Evolutionary conservation across 768 basidiomycete genomes (phyloP).

Genomic region (Gymnopilus dilepis): DNA sequence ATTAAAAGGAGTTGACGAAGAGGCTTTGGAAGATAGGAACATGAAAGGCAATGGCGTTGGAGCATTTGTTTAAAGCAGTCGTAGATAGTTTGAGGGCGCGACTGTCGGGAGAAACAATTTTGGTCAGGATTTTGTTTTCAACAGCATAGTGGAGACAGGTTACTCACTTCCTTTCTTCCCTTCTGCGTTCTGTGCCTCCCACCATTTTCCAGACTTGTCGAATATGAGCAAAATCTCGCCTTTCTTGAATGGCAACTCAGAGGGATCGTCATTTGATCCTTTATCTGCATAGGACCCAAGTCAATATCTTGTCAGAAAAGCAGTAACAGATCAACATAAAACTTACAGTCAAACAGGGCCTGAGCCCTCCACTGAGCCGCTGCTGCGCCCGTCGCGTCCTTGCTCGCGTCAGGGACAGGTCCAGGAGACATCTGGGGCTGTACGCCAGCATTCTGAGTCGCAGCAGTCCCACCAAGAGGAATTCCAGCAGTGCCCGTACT

Average conservation of each 20-base stretch:
- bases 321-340: constrained; percentile 1
- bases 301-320: neutral
- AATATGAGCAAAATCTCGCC: constrained; percentile 84
- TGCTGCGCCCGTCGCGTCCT: constrained; percentile 11
- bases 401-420: neutral
- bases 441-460: neutral
- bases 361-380: constrained; percentile 33
- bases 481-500: constrained; percentile 1
- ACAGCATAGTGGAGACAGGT: constrained; percentile 6
- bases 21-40: neutral
- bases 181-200: constrained; percentile 74
- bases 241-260: constrained; percentile 85
- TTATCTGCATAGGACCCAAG: constrained; percentile 14
- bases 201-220: constrained; percentile 86
- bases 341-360: constrained; percentile 54
- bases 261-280: constrained; percentile 72
- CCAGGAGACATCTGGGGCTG: neutral
- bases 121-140: neutral
- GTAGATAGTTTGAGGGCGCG: constrained; percentile 47
- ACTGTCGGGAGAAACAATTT: constrained; percentile 28
- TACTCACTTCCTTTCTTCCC: constrained; percentile 70
- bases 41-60: neutral
- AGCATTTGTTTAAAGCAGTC: constrained; percentile 23
- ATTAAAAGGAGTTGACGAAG: neutral
- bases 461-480: constrained; percentile 11